Percentiles rank a stretch among this genome's conserved stretches.
phyloP scores from a whole-genome alignment of 768 basidiomycete genomes.

The Hortiboletus flavorubellus region DNA sequence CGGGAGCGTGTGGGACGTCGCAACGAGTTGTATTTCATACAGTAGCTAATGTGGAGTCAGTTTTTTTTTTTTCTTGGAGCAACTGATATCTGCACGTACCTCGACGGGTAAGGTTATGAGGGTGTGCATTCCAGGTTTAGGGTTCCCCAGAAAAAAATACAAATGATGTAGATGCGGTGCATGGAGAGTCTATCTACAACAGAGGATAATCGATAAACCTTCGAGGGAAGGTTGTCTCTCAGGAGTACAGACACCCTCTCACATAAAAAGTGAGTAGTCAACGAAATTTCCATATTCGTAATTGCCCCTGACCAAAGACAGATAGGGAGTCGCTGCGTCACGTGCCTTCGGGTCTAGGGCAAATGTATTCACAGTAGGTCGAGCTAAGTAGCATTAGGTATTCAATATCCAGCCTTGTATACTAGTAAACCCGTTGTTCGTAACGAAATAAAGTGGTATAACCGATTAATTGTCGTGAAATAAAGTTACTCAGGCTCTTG shows the following conservation, averaged over 20 bases:
- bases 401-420: background rate
- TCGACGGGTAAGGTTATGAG: constrained; percentile 35
- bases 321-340: too few species aligned
- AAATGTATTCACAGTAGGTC: background rate
- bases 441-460: background rate
- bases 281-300: background rate
- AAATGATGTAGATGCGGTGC: background rate
- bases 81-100: too few species aligned
- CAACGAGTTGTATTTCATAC: constrained; percentile 71
- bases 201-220: background rate
- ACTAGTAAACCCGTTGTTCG: background rate
- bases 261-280: background rate
- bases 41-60: constrained; percentile 54
- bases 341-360: background rate
- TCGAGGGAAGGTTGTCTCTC: background rate
- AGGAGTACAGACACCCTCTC: too few species aligned
- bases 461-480: background rate
- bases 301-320: background rate
- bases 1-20: constrained; percentile 64
- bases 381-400: background rate
- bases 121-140: constrained; percentile 11
- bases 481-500: background rate
- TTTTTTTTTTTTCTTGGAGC: too few species aligned
- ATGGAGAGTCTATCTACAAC: background rate
- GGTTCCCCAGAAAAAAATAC: background rate